Base-by-base conservation (phyloP, 2,329 filamentous ascomycete species). In the Cordyceps tenuipes region DNA sequence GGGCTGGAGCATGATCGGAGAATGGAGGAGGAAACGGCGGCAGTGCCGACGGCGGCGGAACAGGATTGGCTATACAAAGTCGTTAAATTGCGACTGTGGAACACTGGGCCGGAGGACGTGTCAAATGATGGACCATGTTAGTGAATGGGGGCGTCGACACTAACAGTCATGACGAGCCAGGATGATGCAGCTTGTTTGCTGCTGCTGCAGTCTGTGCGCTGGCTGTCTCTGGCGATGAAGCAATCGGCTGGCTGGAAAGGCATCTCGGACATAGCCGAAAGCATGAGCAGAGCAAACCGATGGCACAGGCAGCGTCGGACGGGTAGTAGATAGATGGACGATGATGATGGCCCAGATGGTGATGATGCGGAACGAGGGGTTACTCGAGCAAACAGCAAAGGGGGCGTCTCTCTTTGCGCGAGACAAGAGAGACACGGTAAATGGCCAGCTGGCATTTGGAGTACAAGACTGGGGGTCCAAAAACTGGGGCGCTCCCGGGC, bases 401-500 rank as follows among this genome's bases (percentile, higher is more conserved):
- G 36, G 29, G 36, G 15, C 23, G 31, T n/a, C 36, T 26, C 21
- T 23, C 21, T 12, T 17, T 17, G 48, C 15, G 29, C 17, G 29
- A 19, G 48, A 19, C 15, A 19, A 50, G n/a, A 41, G 51, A 29
- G 21, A n/a, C 19, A 41, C 6, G 34, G 7, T 19, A 39, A 43
- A 53, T 31, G 41, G 53, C 29, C n/a, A 47, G n/a, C 46, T 31
- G 21, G 54, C 9, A 43, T 13, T 36, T 36, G 12, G 6, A 36
- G 34, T 36, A 10, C 9, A 7, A 48, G 31, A 57, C 19, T 34
- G 29, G 26, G 54, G 54, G 34, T 19, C 17, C 41, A 21, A 57
- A 57, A 41, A 29, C 15, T 29, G 54, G 54, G 60, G 62, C 59
- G 43, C 53, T 44, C 52, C 53, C 54, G 54, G 54, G 49, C 43